A percentile compares a stretch with the other conserved stretches of the same genome.
Conservation (phyloP, 75 land plant species). For the Picea glauca region DNA sequence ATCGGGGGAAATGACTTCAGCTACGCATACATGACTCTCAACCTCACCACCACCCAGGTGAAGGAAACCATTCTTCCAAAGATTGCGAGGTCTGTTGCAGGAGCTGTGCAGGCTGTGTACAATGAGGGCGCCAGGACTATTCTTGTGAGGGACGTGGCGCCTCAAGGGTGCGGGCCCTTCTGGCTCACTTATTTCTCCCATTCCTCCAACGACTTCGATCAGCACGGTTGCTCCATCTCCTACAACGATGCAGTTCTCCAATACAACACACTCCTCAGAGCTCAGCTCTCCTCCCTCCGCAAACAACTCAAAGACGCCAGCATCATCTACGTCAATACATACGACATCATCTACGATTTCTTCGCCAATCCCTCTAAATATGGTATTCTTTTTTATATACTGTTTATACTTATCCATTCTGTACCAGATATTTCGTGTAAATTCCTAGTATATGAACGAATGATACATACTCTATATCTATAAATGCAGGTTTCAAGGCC, state of each 20-base stretch:
- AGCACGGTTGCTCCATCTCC: slow-evolving; percentile 43
- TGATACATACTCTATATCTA: too few relatives aligned
- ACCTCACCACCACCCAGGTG: not conserved
- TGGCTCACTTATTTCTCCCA: slow-evolving; percentile 35
- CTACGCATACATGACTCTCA: slow-evolving; percentile 9
- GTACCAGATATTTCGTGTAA: too few relatives aligned
- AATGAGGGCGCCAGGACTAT: slow-evolving; percentile 50
- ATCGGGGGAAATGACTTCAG: slow-evolving; percentile 30
- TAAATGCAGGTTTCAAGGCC: slow-evolving; percentile 45
- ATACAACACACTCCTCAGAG: slow-evolving; percentile 50
- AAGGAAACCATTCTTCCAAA: not conserved
- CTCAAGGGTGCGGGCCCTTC: slow-evolving; percentile 65
- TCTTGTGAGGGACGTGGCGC: slow-evolving; percentile 58
- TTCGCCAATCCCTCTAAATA: slow-evolving; percentile 37
- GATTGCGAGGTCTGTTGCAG: not conserved
- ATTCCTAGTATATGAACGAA: too few relatives aligned
- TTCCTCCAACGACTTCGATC: slow-evolving; percentile 40
- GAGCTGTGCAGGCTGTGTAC: not conserved
- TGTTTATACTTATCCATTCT: not conserved
- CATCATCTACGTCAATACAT: slow-evolving; percentile 45
- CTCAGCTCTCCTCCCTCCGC: slow-evolving; percentile 27
- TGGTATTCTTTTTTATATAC: slow-evolving; percentile 21
- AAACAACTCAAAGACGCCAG: slow-evolving; percentile 29
- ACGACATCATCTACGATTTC: slow-evolving; percentile 44
- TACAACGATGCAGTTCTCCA: slow-evolving; percentile 46